A percentile compares a stretch with the other conserved stretches of the same genome.
Conservation (phyloP, 495 filamentous ascomycete species). For the Apiosordaria backusii region DNA sequence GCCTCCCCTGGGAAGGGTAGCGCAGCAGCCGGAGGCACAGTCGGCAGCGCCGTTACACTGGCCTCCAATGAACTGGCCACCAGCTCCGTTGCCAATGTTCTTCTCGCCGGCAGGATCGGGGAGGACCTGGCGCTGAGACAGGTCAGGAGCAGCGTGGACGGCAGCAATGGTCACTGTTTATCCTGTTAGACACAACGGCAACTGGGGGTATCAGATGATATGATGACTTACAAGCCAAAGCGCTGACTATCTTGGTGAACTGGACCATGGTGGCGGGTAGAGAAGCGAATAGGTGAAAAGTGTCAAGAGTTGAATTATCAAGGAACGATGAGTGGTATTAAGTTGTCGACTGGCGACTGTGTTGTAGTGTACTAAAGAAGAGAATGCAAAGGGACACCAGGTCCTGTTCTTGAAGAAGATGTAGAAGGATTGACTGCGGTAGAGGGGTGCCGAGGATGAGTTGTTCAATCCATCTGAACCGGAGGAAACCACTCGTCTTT, state of each 20-base stretch:
- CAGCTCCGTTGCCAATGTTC: slow-evolving; percentile 40
- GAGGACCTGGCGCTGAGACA: slow-evolving; percentile 44
- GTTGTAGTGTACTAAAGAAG: slow-evolving; percentile 2
- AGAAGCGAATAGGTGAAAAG: not conserved
- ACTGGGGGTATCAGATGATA: too few relatives aligned
- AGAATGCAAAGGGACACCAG: slow-evolving; percentile 14
- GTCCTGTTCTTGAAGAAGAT: slow-evolving; percentile 10
- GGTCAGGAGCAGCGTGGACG: slow-evolving; percentile 50
- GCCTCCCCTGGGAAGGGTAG: slow-evolving; percentile 25
- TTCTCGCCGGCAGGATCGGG: slow-evolving; percentile 33
- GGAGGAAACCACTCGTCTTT: slow-evolving; percentile 8
- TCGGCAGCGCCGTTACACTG: slow-evolving; percentile 41
- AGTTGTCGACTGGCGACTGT: not conserved
- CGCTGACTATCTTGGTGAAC: slow-evolving; percentile 18
- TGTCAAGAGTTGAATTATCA: not conserved
- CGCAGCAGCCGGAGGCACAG: slow-evolving; percentile 42
- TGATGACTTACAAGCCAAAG: slow-evolving; percentile 21
- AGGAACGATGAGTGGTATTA: not conserved
- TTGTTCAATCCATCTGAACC: not conserved
- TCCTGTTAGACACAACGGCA: not conserved
- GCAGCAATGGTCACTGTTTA: slow-evolving; percentile 47
- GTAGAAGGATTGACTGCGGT: slow-evolving; percentile 9
- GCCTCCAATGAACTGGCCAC: slow-evolving; percentile 44
- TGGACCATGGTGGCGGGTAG: slow-evolving; percentile 26
- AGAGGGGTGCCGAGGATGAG: slow-evolving; percentile 11